These are phyloP conservation scores for Talaromyces islandicus DNA, from an alignment of 2,329 filamentous ascomycete genomes.

Conservation along the genomic window DNA sequence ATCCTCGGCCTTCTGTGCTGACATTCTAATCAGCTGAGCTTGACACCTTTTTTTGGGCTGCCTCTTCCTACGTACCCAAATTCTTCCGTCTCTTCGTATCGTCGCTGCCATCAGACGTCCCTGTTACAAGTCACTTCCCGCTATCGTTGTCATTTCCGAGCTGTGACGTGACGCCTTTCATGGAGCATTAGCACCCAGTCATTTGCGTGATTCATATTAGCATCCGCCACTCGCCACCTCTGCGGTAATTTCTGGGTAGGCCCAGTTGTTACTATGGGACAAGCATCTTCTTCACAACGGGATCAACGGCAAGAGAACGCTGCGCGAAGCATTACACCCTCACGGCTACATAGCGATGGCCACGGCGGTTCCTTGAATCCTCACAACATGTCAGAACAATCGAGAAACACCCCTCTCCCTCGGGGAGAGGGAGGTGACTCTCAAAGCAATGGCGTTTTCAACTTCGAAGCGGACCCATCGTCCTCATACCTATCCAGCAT, in stretches of 20 bases:
- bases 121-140: background rate
- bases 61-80: background rate
- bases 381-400: conserved; percentile 22
- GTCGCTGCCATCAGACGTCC: background rate
- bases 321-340: conserved; percentile 16
- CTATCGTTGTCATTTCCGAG: background rate
- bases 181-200: background rate
- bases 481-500: background rate
- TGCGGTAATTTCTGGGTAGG: conserved; percentile 10
- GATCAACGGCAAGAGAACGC: conserved; percentile 23
- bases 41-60: background rate
- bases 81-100: background rate
- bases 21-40: background rate
- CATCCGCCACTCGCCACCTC: conserved; percentile 4
- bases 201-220: background rate
- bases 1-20: background rate
- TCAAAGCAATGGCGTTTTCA: conserved; percentile 7
- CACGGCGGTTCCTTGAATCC: conserved; percentile 29
- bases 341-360: conserved; percentile 20
- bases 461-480: conserved; percentile 6
- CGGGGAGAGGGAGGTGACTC: conserved; percentile 7
- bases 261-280: conserved; percentile 36
- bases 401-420: conserved; percentile 16
- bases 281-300: conserved; percentile 37
- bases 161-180: background rate